These are phyloP conservation scores for sweet orange (Citrus sinensis) DNA, from an alignment of 345 rosid species.

Conservation along the genomic window DVS_A1.0 CM039165.1:17433001-17433500, in stretches of 20 bases:
- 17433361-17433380: slow-evolving; percentile 51
- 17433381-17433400: background rate
- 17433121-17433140: slow-evolving; percentile 58
- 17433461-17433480: no score
- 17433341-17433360: slow-evolving; percentile 43
- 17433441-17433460: no score
- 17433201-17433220: slow-evolving; percentile 31
- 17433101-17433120: slow-evolving; percentile 48
- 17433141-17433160: slow-evolving; percentile 46
- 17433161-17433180: slow-evolving; percentile 39
- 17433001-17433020: slow-evolving; percentile 44
- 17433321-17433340: slow-evolving; percentile 44
- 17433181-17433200: slow-evolving; percentile 48
- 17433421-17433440: slow-evolving; percentile 36
- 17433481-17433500: background rate
- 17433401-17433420: slow-evolving; percentile 30
- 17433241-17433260: slow-evolving; percentile 61
- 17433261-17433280: slow-evolving; percentile 16
- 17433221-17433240: slow-evolving; percentile 66
- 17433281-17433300: slow-evolving; percentile 45
- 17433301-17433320: slow-evolving; percentile 58
- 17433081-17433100: slow-evolving; percentile 75
- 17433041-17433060: slow-evolving; percentile 72
- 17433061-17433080: slow-evolving; percentile 51
- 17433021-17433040: slow-evolving; percentile 44